Base-by-base conservation (phyloP, 2,329 filamentous ascomycete genomes). In the Aspergillus spinulosporus region DNA sequence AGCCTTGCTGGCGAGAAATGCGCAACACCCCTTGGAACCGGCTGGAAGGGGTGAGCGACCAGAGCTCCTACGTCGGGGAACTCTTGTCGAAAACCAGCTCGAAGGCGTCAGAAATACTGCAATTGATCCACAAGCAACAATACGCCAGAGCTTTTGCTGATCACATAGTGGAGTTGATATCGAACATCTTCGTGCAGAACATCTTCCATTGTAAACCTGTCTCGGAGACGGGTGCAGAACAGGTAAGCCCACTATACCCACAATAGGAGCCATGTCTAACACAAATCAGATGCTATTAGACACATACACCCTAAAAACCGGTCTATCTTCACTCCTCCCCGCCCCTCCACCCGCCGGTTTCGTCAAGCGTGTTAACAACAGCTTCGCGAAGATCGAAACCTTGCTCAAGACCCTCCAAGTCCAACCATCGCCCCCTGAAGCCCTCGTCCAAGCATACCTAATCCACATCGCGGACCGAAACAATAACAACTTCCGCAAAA, bases 331-430 rank as follows among this genome's bases (percentile, higher is more conserved):
- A 15, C 80, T 85, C 42, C 69, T 83, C 8, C 80, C 66, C 70
- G 86, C 79, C 76, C 85, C 83, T 76, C 82, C 76, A 5, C 80
- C 82, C 15, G 73, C 80, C 47, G 76, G 86, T 59, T 97, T 94
- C 71, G 82, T 90, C 64, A 95, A 96, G 75, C 88, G 94, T 46
- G 90, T 97, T 49, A 90, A 88, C 68, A 83, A 87, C 58, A 88
- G 85, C 68, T 94, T 96, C 82, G 85, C 86, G 57, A 90, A 92
- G 63, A 87, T 97, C 62, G 93, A 97, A 68, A 89, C 91, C 0
- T 83, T 99, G 21, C 87, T 99, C 66, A 99, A 99, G 76, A 97
- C 94, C 2, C 84, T 99, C 2, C 94, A 99, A 79, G 93, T 99
- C 47, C 90, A 90, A 29, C 86, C 92, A 2, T 90, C 89, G 3